A percentile compares a stretch with the other conserved stretches of the same genome.
Conservation (phyloP, 768 basidiomycete species). For the Exidia glandulosa region DNA sequence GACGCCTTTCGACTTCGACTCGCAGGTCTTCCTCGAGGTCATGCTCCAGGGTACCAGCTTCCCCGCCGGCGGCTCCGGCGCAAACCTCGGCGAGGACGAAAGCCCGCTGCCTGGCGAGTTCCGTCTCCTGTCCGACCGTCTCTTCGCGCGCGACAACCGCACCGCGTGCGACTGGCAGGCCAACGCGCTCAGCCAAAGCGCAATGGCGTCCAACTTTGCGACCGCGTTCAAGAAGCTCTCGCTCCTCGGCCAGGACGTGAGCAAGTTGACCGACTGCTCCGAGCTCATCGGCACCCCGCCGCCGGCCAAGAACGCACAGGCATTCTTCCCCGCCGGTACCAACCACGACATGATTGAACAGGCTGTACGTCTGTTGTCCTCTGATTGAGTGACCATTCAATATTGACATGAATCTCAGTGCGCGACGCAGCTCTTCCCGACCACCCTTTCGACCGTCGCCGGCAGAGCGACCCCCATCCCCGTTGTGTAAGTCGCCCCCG, state of each 20-base stretch:
- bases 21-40: too few relatives aligned
- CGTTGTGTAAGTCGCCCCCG: neutral
- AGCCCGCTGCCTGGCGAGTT: neutral
- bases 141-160: conserved; percentile 10
- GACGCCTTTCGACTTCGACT: conserved; percentile 32
- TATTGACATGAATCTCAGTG: neutral
- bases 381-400: neutral
- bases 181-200: too few relatives aligned
- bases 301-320: too few relatives aligned
- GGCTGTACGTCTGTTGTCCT: neutral
- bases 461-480: neutral
- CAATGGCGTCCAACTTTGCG: too few relatives aligned
- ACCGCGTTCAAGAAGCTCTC: too few relatives aligned
- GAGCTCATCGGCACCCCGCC: too few relatives aligned
- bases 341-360: neutral
- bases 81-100: conserved; percentile 8
- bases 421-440: neutral
- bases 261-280: too few relatives aligned
- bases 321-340: neutral
- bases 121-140: conserved; percentile 12
- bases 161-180: too few relatives aligned
- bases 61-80: conserved; percentile 11
- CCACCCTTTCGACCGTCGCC: neutral
- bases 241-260: too few relatives aligned
- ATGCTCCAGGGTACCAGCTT: conserved; percentile 22